These are phyloP conservation scores for Diaporthe citrichinensis DNA, from an alignment of 2,329 filamentous ascomycete genomes.

Conservation along the genomic window DNA sequence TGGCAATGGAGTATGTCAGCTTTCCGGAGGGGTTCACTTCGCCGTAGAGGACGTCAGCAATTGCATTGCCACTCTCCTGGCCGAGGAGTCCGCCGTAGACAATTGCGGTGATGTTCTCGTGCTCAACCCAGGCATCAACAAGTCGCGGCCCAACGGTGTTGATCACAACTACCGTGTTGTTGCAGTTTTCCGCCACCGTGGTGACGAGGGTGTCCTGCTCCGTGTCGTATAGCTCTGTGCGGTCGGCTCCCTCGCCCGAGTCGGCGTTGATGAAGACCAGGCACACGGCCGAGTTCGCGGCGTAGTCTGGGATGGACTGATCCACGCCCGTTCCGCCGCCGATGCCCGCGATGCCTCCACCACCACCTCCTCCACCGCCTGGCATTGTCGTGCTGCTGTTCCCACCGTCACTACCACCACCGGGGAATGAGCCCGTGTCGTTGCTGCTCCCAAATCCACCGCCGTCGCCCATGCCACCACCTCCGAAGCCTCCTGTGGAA, in stretches of 20 bases:
- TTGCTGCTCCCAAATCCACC: not conserved
- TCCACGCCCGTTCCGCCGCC: constrained; percentile 31
- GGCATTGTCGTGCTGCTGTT: constrained; percentile 26
- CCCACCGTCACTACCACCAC: constrained; percentile 2
- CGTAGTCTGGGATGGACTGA: constrained; percentile 39
- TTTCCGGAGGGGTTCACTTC: constrained; percentile 71
- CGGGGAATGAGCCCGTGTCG: not conserved
- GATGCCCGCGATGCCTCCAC: constrained; percentile 17
- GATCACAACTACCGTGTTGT: constrained; percentile 78
- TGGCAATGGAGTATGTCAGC: constrained; percentile 70
- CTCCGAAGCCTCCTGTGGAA: constrained; percentile 29
- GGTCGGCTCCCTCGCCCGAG: constrained; percentile 65
- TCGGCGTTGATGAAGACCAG: constrained; percentile 78
- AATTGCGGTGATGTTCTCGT: constrained; percentile 73
- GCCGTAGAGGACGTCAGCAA: constrained; percentile 73
- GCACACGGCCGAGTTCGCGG: constrained; percentile 46
- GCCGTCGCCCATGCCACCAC: constrained; percentile 24
- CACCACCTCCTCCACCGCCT: constrained; percentile 24
- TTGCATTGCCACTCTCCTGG: constrained; percentile 72
- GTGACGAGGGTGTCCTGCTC: constrained; percentile 67
- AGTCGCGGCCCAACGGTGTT: constrained; percentile 75
- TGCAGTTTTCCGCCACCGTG: constrained; percentile 71
- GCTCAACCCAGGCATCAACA: constrained; percentile 68
- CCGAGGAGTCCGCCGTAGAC: constrained; percentile 72
- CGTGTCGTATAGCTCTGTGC: constrained; percentile 42